Evolutionary conservation across 2,329 filamentous ascomycete species (phyloP).

Genomic region (Xylaria sp.): DNA sequence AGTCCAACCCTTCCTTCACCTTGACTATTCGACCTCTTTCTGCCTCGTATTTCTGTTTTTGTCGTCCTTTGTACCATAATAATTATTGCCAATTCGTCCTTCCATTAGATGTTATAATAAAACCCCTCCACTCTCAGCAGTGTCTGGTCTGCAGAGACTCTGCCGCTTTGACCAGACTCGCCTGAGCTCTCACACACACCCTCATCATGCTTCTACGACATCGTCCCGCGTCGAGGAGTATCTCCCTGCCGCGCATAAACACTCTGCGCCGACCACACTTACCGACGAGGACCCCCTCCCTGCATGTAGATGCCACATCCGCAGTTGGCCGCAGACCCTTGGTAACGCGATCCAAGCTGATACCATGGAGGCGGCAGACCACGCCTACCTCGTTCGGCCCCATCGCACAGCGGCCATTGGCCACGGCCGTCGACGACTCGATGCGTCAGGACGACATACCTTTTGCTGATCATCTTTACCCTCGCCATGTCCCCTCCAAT

Average conservation of each 20-base stretch:
- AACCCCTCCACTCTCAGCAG: slow-evolving; percentile 33
- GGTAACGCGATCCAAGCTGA: slow-evolving; percentile 39
- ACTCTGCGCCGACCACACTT: slow-evolving; percentile 39
- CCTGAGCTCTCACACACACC: slow-evolving; percentile 12
- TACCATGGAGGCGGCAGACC: slow-evolving; percentile 42
- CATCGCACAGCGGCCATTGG: slow-evolving; percentile 41
- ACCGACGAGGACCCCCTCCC: slow-evolving; percentile 34
- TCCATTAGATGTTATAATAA: slow-evolving; percentile 42
- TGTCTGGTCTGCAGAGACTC: slow-evolving; percentile 40
- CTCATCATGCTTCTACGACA: slow-evolving; percentile 46
- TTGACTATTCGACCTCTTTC: neutral
- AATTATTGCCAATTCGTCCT: neutral
- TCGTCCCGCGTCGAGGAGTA: slow-evolving; percentile 39
- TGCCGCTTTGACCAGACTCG: slow-evolving; percentile 24
- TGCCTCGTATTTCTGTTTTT: neutral
- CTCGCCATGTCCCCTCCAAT: slow-evolving; percentile 27
- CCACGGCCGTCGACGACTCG: slow-evolving; percentile 45
- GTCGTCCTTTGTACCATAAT: slow-evolving; percentile 10
- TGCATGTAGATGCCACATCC: slow-evolving; percentile 30
- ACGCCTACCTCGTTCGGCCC: slow-evolving; percentile 29
- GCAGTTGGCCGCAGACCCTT: slow-evolving; percentile 36
- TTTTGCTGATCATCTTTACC: slow-evolving; percentile 36
- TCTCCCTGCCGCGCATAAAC: slow-evolving; percentile 40
- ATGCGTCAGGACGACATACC: slow-evolving; percentile 37
- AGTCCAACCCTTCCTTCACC: neutral